Evolutionary conservation across 208 protist species (phyloP).

Genomic region (Crithidia brevicula): DNA sequence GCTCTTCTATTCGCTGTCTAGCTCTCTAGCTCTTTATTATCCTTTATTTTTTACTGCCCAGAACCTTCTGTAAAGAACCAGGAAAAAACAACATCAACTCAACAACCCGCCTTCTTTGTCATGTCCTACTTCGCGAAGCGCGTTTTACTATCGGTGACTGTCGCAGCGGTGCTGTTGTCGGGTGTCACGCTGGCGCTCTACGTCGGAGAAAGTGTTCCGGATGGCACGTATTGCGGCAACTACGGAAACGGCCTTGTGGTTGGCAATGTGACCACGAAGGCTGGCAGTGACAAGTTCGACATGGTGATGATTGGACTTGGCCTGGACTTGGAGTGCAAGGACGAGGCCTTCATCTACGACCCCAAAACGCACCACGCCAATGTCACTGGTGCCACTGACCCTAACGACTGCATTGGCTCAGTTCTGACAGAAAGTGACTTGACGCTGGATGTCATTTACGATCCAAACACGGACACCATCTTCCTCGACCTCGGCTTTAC

Average conservation of each 20-base stretch:
- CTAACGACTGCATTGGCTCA: conserved; percentile 70
- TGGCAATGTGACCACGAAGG: conserved; percentile 41
- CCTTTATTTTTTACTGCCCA: too few species aligned
- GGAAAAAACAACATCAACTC: too few species aligned
- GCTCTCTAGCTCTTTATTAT: background rate
- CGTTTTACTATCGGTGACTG: background rate
- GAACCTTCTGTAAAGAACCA: too few species aligned
- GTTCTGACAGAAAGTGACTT: conserved; percentile 47
- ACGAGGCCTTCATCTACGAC: conserved; percentile 76
- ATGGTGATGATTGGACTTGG: conserved; percentile 55
- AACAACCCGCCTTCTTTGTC: background rate
- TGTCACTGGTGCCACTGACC: conserved; percentile 45
- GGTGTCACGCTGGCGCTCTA: background rate
- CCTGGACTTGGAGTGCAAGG: conserved; percentile 43
- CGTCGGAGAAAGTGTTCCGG: conserved; percentile 10
- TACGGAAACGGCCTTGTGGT: conserved; percentile 56
- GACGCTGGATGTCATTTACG: conserved; percentile 46
- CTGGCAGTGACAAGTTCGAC: conserved; percentile 37
- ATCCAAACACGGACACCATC: conserved; percentile 47
- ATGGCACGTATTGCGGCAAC: conserved; percentile 60
- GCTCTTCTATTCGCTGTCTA: background rate
- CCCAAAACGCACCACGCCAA: conserved; percentile 35
- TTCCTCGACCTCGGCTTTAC: conserved; percentile 61
- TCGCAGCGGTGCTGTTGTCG: background rate
- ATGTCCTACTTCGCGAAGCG: conserved; percentile 2